Conservation (phyloP, 345 rosid genomes). For the Clausena lansium region DNA sequence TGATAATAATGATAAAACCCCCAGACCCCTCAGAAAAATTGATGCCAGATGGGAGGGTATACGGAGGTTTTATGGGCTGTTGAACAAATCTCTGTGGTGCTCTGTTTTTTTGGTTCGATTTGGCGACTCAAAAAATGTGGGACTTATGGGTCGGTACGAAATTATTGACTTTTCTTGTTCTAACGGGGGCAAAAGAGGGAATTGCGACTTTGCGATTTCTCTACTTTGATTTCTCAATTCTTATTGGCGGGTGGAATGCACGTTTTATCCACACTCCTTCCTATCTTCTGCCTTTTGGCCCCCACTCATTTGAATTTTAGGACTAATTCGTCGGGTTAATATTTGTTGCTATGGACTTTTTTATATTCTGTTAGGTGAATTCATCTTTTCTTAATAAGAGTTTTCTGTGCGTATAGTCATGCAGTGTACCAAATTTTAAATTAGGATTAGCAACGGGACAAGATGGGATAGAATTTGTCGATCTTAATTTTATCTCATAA, state of each 20-base stretch:
- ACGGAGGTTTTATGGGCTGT: neutral
- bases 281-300: neutral
- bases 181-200: neutral
- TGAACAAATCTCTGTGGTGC: neutral
- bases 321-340: too few species aligned
- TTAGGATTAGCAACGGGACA: too few species aligned
- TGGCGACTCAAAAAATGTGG: neutral
- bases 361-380: too few species aligned
- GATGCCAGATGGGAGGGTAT: neutral
- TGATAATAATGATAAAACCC: conserved; percentile 1
- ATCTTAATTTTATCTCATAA: too few species aligned
- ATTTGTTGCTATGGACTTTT: too few species aligned
- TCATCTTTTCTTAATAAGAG: too few species aligned
- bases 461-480: too few species aligned
- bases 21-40: conserved; percentile 8
- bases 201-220: neutral
- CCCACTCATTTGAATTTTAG: neutral
- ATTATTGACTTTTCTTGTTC: conserved; percentile 9
- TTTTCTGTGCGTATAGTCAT: too few species aligned
- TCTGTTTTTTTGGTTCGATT: neutral
- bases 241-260: conserved; percentile 59
- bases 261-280: conserved; percentile 67
- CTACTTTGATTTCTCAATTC: conserved; percentile 23
- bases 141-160: conserved; percentile 8
- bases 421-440: too few species aligned